phyloP scores from a whole-genome alignment of 2,329 filamentous ascomycete species.

The Calonectria leucothoes region DNA sequence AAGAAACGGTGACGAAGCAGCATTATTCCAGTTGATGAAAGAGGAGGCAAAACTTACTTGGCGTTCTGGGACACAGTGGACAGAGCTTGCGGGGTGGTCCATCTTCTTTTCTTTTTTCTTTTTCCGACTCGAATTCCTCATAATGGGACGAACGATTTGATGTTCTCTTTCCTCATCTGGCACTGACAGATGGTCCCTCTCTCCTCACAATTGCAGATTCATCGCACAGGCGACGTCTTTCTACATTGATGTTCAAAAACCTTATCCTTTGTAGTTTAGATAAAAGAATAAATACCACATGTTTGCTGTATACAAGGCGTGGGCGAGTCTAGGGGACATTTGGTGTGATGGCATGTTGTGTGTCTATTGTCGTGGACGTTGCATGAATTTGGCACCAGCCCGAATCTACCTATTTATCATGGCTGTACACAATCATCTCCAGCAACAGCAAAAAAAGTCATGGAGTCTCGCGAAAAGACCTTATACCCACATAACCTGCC shows the following conservation, averaged over 20 bases:
- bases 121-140: constrained; percentile 4
- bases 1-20: constrained; percentile 21
- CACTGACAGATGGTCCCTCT: constrained; percentile 10
- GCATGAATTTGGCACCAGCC: neutral
- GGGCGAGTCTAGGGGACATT: neutral
- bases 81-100: constrained; percentile 11
- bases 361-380: neutral
- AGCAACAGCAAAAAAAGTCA: neutral
- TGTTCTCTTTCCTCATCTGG: constrained; percentile 7
- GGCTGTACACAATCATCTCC: neutral
- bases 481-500: constrained; percentile 59
- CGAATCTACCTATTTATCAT: neutral
- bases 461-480: too few species aligned
- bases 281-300: constrained; percentile 25
- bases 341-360: neutral
- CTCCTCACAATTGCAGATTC: constrained; percentile 22
- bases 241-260: constrained; percentile 8
- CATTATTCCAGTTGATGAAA: constrained; percentile 7
- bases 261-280: constrained; percentile 19
- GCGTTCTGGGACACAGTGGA: constrained; percentile 25
- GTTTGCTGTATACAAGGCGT: neutral
- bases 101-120: constrained; percentile 15
- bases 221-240: constrained; percentile 10
- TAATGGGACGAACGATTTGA: constrained; percentile 21
- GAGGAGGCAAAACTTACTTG: constrained; percentile 18